Evolutionary conservation across 345 rosid genomes (phyloP).

Genomic region (Rhodamnia rubescens): DNA sequence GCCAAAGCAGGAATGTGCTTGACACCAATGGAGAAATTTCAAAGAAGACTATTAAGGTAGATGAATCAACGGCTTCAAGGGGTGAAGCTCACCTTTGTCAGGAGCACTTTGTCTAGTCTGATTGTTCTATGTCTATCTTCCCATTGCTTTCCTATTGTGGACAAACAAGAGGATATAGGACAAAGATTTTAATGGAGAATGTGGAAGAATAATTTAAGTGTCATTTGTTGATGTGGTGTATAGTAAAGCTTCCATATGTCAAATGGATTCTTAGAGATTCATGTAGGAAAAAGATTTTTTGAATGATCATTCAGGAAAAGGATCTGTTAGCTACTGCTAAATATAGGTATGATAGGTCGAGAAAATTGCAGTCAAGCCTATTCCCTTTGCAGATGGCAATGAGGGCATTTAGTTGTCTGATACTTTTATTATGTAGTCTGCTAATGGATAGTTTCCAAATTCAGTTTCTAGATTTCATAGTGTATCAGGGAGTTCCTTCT

Average conservation of each 20-base stretch:
- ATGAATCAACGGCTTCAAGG: background rate
- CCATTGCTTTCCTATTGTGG: background rate
- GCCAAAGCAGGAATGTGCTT: background rate
- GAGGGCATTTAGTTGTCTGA: background rate
- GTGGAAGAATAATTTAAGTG: background rate
- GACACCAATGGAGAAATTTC: background rate
- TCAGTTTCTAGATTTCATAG: background rate
- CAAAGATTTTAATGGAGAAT: background rate
- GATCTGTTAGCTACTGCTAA: background rate
- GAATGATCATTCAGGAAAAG: background rate
- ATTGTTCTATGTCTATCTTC: background rate
- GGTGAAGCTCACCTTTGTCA: background rate
- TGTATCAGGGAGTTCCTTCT: background rate
- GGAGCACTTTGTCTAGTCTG: background rate
- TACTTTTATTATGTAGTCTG: background rate
- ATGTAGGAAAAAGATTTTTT: background rate
- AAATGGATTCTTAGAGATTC: background rate
- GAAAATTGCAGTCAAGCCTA: background rate
- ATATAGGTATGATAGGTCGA: background rate
- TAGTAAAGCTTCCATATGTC: background rate
- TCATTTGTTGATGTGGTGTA: background rate
- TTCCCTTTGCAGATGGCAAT: background rate
- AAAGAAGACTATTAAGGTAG: background rate
- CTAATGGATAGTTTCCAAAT: background rate
- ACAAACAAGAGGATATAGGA: background rate